Base-by-base conservation (phyloP, 768 basidiomycete genomes). In the Tylopilus subfusipes region DNA sequence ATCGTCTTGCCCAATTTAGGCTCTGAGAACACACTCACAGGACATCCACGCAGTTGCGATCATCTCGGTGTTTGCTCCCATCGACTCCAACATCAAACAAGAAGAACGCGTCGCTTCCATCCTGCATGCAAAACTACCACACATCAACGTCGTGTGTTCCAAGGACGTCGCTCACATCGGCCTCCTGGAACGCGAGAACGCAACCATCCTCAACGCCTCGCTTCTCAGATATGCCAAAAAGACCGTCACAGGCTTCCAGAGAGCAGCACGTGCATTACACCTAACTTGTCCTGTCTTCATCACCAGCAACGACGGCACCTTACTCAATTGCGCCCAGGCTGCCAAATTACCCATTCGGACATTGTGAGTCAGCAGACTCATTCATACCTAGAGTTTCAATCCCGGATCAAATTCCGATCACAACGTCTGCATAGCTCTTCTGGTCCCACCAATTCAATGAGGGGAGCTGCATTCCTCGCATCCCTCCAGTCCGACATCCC, bases 381-480 rank as follows among this genome's bases (percentile, higher is more conserved):
- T 48, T 31, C 31, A 55, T 63, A 21, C 42, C 11, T 36, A 50
- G 61, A 52, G 18, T 43, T 21, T 59, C 53, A 30, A 33, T 40
- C 38, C 52, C 46, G 53, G 48, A 34, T 56, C 48, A 47, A 49
- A 24, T 47, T 43, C 53, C 42, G 47, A 62, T 56, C 57, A 16
- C 50, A 21, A 52, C 19, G 12, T 38, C 53, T 44, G 12, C 43
- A 40, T 52, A 70, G 64, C 53, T 77, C 77, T 21, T 79, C 77
- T 40, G 82, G 82, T 3, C 80, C 84, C 7, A 87, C 85, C 1
- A 86, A 86, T 64, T 84, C 83, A 1, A 87, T 86, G 84, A 73
- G 85, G 47, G 85, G 84, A 10, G 85, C 84, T 6, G 80, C 79
- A 5, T 85, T 80, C 64, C 72, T 86, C 6, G 78, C 84, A 2